Conservation (phyloP, 1,139 yeast genomes). For the Yamadazyma conglobata region DNA sequence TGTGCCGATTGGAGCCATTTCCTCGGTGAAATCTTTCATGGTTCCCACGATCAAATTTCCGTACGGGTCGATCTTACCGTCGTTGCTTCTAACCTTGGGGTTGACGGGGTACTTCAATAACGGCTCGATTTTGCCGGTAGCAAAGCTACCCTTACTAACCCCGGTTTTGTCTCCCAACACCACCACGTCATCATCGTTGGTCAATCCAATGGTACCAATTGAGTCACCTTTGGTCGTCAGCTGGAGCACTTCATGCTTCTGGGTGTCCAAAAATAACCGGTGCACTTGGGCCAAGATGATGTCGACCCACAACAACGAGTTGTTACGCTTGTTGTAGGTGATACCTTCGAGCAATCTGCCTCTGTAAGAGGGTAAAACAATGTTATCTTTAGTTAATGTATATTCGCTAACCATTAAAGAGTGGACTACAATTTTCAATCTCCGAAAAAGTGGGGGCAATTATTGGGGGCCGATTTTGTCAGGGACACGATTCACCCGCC, state of each 20-base stretch:
- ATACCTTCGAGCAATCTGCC: constrained; percentile 65
- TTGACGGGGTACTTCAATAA: constrained; percentile 42
- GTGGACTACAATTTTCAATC: neutral
- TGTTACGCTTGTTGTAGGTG: constrained; percentile 55
- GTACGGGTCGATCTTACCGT: constrained; percentile 66
- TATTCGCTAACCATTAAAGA: no score
- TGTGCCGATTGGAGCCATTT: constrained; percentile 34
- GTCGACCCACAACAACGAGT: constrained; percentile 68
- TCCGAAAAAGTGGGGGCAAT: neutral
- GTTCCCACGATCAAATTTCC: constrained; percentile 73
- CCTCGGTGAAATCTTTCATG: constrained; percentile 53
- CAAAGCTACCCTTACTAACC: constrained; percentile 48
- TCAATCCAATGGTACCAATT: constrained; percentile 64
- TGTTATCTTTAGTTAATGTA: constrained; percentile 19
- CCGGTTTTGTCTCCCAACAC: constrained; percentile 58
- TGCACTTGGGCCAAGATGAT: constrained; percentile 58
- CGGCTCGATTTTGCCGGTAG: constrained; percentile 38
- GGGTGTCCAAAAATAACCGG: constrained; percentile 29
- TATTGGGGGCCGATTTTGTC: neutral
- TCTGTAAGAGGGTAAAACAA: constrained; percentile 42
- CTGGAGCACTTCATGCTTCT: constrained; percentile 39
- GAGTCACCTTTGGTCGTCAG: constrained; percentile 35
- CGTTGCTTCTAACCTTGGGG: constrained; percentile 58
- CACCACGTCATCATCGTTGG: constrained; percentile 40
- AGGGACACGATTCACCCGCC: neutral